phyloP scores from a whole-genome alignment of 345 rosid genomes.

The Boechera stricta region DNA sequence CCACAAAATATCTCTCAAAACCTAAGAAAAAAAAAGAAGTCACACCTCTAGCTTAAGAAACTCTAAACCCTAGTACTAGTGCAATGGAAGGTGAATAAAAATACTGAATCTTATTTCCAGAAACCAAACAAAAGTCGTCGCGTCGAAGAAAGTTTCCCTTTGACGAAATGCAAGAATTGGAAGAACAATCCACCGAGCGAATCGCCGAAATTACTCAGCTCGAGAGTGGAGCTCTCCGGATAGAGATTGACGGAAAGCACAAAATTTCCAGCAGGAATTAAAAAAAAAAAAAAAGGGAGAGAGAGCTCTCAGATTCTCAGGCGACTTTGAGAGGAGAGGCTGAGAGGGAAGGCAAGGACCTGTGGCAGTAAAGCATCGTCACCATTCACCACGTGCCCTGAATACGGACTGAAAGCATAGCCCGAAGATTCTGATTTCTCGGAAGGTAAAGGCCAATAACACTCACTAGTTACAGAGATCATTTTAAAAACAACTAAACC shows the following conservation, averaged over 20 bases:
- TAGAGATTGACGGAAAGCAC: slow-evolving; percentile 10
- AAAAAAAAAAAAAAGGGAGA: not conserved
- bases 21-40: not conserved
- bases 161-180: slow-evolving; percentile 2
- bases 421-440: too few relatives aligned
- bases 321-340: slow-evolving; percentile 2
- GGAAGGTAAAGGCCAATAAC: too few relatives aligned
- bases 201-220: slow-evolving; percentile 14
- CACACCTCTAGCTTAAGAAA: slow-evolving; percentile 15
- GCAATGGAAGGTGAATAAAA: not conserved
- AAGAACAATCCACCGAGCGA: slow-evolving; percentile 4
- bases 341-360: not conserved
- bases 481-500: too few relatives aligned
- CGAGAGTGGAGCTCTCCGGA: not conserved
- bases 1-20: slow-evolving; percentile 1
- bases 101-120: slow-evolving; percentile 15
- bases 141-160: not conserved
- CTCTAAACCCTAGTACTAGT: slow-evolving; percentile 1
- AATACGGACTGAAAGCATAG: too few relatives aligned
- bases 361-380: slow-evolving; percentile 15
- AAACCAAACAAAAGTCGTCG: slow-evolving; percentile 15
- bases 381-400: not conserved
- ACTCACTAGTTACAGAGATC: too few relatives aligned
- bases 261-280: not conserved
- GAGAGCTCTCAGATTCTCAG: slow-evolving; percentile 15